Evolutionary conservation across 805 yeast genomes (phyloP).

Genomic region (Sugiyamaella valdiviana): DNA sequence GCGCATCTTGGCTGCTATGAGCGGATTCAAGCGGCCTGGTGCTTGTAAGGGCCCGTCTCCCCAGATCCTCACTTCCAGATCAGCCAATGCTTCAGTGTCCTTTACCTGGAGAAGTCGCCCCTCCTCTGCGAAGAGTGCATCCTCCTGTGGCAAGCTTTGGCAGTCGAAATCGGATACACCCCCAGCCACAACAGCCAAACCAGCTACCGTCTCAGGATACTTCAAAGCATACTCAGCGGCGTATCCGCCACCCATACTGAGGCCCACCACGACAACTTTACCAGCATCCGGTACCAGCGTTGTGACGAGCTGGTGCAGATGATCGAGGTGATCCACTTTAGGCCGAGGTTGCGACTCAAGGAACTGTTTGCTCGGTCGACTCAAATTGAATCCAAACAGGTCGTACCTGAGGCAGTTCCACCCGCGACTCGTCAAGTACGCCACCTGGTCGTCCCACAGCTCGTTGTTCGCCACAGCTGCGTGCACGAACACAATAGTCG

Average conservation of each 20-base stretch:
- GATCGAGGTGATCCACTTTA: neutral
- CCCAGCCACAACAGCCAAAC: slow-evolving; percentile 2
- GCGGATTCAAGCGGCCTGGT: neutral
- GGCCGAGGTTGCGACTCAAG: neutral
- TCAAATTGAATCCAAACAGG: neutral
- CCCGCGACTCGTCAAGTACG: neutral
- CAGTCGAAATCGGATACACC: slow-evolving; percentile 1
- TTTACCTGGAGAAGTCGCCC: neutral
- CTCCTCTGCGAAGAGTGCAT: neutral
- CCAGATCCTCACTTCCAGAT: slow-evolving; percentile 2
- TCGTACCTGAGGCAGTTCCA: slow-evolving; percentile 3
- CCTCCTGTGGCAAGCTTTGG: neutral
- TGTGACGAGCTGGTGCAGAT: neutral
- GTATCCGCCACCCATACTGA: slow-evolving; percentile 4
- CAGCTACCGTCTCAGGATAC: slow-evolving; percentile 1
- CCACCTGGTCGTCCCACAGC: slow-evolving; percentile 3
- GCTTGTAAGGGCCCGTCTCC: slow-evolving; percentile 6
- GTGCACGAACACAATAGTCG: neutral
- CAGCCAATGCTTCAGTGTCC: slow-evolving; percentile 1
- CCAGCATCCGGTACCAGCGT: neutral
- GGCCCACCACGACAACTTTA: slow-evolving; percentile 1
- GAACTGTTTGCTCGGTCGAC: neutral
- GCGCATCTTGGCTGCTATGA: neutral
- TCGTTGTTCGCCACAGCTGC: slow-evolving; percentile 5
- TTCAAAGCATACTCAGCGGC: slow-evolving; percentile 1